Evolutionary conservation across 495 filamentous ascomycete genomes (phyloP).

Genomic region (Chaetomium cochliodes): DNA sequence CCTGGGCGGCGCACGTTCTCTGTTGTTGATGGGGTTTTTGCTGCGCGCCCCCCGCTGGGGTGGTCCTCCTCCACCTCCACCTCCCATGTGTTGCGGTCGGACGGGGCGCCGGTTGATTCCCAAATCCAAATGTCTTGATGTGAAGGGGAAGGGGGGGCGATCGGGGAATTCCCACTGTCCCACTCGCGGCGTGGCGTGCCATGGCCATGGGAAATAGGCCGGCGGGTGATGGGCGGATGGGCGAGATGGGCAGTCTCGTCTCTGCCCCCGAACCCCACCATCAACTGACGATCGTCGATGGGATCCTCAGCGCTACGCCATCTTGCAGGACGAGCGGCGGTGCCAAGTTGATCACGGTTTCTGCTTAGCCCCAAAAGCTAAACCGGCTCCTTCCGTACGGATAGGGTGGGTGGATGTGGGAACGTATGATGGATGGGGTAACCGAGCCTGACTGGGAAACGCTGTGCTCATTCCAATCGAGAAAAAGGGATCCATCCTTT

Average conservation of each 20-base stretch:
- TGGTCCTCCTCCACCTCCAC: too few species aligned
- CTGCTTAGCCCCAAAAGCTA: background rate
- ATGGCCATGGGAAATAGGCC: background rate
- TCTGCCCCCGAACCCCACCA: background rate
- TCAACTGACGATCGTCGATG: constrained; percentile 7
- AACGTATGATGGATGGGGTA: background rate
- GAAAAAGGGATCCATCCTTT: background rate
- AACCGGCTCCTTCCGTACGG: background rate
- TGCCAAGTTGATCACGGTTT: background rate
- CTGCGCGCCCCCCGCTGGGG: too few species aligned
- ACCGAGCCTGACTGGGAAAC: background rate
- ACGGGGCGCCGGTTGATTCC: background rate
- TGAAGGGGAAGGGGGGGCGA: background rate
- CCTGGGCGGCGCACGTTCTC: background rate
- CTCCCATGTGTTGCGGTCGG: too few species aligned
- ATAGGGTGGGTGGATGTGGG: background rate
- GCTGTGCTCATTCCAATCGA: constrained; percentile 1
- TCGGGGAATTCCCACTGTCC: background rate
- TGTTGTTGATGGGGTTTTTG: background rate
- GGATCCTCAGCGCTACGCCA: background rate
- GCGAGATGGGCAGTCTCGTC: background rate
- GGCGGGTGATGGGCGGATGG: background rate
- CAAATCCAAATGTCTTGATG: background rate
- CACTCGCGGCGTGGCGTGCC: constrained; percentile 1
- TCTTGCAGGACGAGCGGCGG: constrained; percentile 1